Evolutionary conservation across 2,329 filamentous ascomycete species (phyloP).

Genomic region (Fusarium brachygibbosum): DNA sequence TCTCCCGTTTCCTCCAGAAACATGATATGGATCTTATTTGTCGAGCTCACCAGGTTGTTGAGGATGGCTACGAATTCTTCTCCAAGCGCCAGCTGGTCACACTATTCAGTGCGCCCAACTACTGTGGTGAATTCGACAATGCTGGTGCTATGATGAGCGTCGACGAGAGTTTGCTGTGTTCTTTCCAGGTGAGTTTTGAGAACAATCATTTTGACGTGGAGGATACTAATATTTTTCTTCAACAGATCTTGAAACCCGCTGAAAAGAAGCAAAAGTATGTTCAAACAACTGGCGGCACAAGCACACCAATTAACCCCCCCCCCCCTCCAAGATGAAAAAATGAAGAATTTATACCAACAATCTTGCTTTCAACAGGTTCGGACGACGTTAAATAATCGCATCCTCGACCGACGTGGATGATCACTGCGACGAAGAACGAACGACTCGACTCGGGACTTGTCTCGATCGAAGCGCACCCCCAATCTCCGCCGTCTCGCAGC

Average conservation of each 20-base stretch:
- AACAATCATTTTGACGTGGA: background rate
- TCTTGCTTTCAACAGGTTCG: constrained; percentile 85
- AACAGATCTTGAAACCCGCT: constrained; percentile 95
- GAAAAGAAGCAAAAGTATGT: constrained; percentile 99
- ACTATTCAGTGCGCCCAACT: constrained; percentile 97
- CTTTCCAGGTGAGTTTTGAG: constrained; percentile 82
- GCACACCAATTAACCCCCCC: constrained; percentile 47
- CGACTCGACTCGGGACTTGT: constrained; percentile 43
- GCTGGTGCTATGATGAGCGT: constrained; percentile 99
- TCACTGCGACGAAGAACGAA: constrained; percentile 43
- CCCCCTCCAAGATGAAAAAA: constrained; percentile 43
- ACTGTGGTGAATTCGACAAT: constrained; percentile 99
- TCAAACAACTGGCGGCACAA: constrained; percentile 74
- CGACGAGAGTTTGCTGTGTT: constrained; percentile 97
- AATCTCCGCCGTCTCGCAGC: constrained; percentile 50
- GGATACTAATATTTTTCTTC: constrained; percentile 21
- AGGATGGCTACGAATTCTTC: constrained; percentile 99
- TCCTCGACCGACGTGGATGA: constrained; percentile 46
- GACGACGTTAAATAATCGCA: constrained; percentile 80
- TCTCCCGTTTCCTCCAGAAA: constrained; percentile 97
- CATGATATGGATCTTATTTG: constrained; percentile 99
- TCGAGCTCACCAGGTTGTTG: constrained; percentile 97
- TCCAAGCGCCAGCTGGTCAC: constrained; percentile 98
- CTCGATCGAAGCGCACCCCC: constrained; percentile 45
- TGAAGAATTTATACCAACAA: constrained; percentile 69